Conservation (phyloP, 1,139 yeast species). For the Suhomyces bribrorum region DNA sequence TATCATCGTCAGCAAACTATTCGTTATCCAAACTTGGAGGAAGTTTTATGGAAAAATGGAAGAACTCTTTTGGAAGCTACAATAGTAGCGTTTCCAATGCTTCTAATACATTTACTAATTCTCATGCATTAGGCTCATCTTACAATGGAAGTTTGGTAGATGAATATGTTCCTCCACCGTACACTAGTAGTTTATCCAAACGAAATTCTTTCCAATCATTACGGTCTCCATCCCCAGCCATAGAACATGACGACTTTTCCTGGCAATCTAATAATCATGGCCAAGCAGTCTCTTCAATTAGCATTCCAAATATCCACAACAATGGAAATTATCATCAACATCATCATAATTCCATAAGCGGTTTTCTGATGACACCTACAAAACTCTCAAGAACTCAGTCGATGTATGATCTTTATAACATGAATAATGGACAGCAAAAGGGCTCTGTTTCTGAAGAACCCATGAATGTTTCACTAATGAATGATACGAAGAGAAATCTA, state of each 20-base stretch:
- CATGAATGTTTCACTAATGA: constrained; percentile 1
- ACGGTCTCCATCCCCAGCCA: constrained; percentile 50
- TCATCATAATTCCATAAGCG: constrained; percentile 1
- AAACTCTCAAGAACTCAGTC: constrained; percentile 42
- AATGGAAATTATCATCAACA: constrained; percentile 1
- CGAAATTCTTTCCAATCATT: constrained; percentile 32
- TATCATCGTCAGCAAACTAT: constrained; percentile 35
- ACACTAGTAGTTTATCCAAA: constrained; percentile 24
- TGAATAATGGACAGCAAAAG: constrained; percentile 9
- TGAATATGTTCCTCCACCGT: constrained; percentile 21
- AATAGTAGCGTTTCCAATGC: constrained; percentile 9
- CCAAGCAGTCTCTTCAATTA: constrained; percentile 1
- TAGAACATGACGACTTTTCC: constrained; percentile 47
- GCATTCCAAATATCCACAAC: constrained; percentile 1
- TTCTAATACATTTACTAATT: constrained; percentile 7
- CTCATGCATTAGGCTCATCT: constrained; percentile 7
- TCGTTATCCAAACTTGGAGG: constrained; percentile 46
- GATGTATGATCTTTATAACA: constrained; percentile 35
- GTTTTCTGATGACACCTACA: constrained; percentile 18
- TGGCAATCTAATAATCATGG: constrained; percentile 22
- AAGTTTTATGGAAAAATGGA: constrained; percentile 52
- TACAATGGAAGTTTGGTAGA: constrained; percentile 9
- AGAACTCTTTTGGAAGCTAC: constrained; percentile 29
- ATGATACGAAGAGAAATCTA: constrained; percentile 13
- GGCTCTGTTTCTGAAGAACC: constrained; percentile 4